Base-by-base conservation (phyloP, 1,284 basidiomycete species). In the Phellopilus nigrolimitatus region DNA sequence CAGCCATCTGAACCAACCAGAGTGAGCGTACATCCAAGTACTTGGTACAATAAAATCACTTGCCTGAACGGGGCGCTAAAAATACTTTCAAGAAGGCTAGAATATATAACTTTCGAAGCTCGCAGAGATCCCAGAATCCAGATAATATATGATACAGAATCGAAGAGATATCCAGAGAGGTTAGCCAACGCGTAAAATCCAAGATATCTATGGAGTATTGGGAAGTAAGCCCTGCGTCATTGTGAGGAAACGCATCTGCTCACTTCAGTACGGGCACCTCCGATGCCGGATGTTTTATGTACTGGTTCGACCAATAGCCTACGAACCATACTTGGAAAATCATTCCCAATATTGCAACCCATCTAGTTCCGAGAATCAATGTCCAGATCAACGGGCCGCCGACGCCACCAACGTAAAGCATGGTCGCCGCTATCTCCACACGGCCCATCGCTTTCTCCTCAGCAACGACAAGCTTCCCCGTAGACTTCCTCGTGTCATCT, bases 401-500 rank as follows among this genome's bases (percentile, higher is more conserved):
- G 4, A 59, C 19, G 19, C 49, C 37, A 15, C 49, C 47, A 8
- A 58, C 47, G 31, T 41, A 50, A 17, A 51, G 43, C 30, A 38
- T 30, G 19, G 49, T 30, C 8, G 61, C 59, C 1, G 55, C 31
- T 50, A 67, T 59, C 51, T 70, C 62, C 8, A 72, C 68, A 37
- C 69, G 62, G 17, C 72, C 73, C 48, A 72, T 65, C 3, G 67
- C 65, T 57, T 70, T 69, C 59, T 75, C 72, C 53, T 73, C 72
- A n/a, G 64, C 68, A 36, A 70, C 62, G 33, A 73, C 60, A 8
- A 74, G 60, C 43, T 65, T 64, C 0, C 63, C 64, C 4, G 56
- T 53, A 21, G 56, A 47, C 8, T 49, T 51, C 21, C 42, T 51
- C 27, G 62, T 17, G 7, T 24, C 34, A 2, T 28, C 25, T n/a